Percentiles rank a stretch among this genome's conserved stretches.
Conservation (phyloP, 805 yeast species). For the Candida sanyiensis region DNA sequence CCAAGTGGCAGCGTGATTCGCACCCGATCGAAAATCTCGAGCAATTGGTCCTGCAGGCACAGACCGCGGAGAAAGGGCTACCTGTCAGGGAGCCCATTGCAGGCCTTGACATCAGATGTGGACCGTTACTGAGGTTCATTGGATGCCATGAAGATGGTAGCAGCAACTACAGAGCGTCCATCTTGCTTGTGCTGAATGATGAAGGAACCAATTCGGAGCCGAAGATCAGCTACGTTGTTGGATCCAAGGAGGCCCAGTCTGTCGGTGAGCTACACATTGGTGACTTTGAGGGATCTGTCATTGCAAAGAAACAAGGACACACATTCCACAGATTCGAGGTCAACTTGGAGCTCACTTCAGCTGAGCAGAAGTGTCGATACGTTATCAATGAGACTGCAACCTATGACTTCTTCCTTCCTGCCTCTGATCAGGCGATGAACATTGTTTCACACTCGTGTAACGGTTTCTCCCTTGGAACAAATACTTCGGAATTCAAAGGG, state of each 20-base stretch:
- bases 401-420: slow-evolving; percentile 68
- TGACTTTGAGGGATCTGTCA: slow-evolving; percentile 39
- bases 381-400: slow-evolving; percentile 43
- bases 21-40: not conserved
- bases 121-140: slow-evolving; percentile 69
- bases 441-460: slow-evolving; percentile 82
- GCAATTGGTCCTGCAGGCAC: slow-evolving; percentile 5
- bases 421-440: slow-evolving; percentile 63
- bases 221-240: slow-evolving; percentile 20
- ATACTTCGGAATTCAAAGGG: slow-evolving; percentile 61
- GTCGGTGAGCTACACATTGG: slow-evolving; percentile 29
- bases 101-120: slow-evolving; percentile 49
- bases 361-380: slow-evolving; percentile 63
- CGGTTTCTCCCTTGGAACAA: slow-evolving; percentile 76
- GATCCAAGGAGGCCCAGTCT: slow-evolving; percentile 24
- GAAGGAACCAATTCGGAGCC: slow-evolving; percentile 33
- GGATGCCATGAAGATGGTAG: slow-evolving; percentile 52
- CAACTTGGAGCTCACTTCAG: slow-evolving; percentile 38
- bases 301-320: slow-evolving; percentile 40
- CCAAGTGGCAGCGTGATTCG: not conserved
- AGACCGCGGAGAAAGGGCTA: slow-evolving; percentile 10
- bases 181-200: slow-evolving; percentile 52
- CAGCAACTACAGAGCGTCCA: slow-evolving; percentile 57
- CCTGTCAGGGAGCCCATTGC: slow-evolving; percentile 16
- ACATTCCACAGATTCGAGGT: slow-evolving; percentile 65